Conservation (phyloP, 148 eudicot genomes). For the Amaranthus palmeri region DNA sequence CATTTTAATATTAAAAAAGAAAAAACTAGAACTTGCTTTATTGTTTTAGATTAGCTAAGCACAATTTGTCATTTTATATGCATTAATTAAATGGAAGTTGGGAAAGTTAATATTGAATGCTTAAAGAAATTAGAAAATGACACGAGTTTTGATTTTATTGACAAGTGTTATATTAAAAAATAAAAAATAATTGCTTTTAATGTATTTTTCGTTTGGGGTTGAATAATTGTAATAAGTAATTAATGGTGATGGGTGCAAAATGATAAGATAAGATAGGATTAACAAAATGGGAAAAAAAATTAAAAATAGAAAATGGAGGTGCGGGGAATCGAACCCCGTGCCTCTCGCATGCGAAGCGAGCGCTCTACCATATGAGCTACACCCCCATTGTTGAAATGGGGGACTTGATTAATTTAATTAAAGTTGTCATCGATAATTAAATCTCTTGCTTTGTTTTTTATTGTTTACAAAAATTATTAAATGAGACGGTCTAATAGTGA, state of each 20-base stretch:
- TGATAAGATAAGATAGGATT: too few relatives aligned
- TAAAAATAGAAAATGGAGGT: constrained; percentile 41
- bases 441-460: too few relatives aligned
- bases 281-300: not conserved
- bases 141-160: not conserved
- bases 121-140: not conserved
- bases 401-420: not conserved
- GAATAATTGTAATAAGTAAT: too few relatives aligned
- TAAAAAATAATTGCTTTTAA: not conserved
- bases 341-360: constrained; percentile 88
- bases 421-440: not conserved
- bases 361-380: constrained; percentile 91
- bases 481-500: too few relatives aligned
- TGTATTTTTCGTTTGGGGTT: too few relatives aligned
- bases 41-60: constrained; percentile 17
- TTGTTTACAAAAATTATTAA: too few relatives aligned
- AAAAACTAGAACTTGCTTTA: not conserved
- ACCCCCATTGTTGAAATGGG: constrained; percentile 18
- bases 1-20: too few relatives aligned
- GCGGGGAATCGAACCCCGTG: constrained; percentile 96
- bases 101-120: constrained; percentile 2
- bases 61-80: not conserved
- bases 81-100: not conserved
- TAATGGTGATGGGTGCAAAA: not conserved
- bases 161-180: constrained; percentile 9